Base-by-base conservation (phyloP, 2,329 filamentous ascomycete species). In the Beauveria pseudobassiana region DNA sequence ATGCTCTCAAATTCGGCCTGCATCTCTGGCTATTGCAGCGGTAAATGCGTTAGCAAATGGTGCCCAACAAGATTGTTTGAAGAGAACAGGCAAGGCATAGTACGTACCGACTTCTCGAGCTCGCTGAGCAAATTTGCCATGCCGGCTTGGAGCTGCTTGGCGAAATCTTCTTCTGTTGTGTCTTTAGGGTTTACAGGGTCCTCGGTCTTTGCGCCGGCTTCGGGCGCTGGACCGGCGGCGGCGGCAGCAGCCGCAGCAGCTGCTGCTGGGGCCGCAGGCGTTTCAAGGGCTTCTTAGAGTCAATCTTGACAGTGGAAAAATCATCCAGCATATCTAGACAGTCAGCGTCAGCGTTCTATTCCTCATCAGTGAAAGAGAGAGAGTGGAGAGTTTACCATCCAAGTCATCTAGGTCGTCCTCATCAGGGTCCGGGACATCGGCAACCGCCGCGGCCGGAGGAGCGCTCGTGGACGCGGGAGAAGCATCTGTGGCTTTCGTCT, bases 331-430 rank as follows among this genome's bases (percentile, higher is more conserved):
- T 89, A 68, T 98, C 93, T 93, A 49, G 18, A 26, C 22, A n/a
- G 51, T 65, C 62, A 66, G 65, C 20, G n/a, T 42, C 20, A 60
- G 20, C 7, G 34, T 28, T 16, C n/a, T 16, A 3, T n/a, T 22
- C 45, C 20, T 24, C 8, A 30, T n/a, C 5, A 5, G 38, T 30
- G n/a, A 20, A 24, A 24, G 14, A 50, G 52, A 38, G 18, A 20
- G 51, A 53, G 18, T 18, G 22, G 22, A 12, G 20, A n/a, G 22
- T 78, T 67, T 75, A 91, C 90, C 91, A 75, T 99, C 95, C 50
- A 99, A 79, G 70, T 98, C 95, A 70, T 97, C 90, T 22, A 95
- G 78, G 67, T 95, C 90, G 74, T 95, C 95, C 75, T 96, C 93
- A 66, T 98, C 93, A 7, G 93, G 93, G 69, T 97, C 93, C 22